Conservation (phyloP, 192 early-diverging fungal species). For the Diversispora epigaea region DNA sequence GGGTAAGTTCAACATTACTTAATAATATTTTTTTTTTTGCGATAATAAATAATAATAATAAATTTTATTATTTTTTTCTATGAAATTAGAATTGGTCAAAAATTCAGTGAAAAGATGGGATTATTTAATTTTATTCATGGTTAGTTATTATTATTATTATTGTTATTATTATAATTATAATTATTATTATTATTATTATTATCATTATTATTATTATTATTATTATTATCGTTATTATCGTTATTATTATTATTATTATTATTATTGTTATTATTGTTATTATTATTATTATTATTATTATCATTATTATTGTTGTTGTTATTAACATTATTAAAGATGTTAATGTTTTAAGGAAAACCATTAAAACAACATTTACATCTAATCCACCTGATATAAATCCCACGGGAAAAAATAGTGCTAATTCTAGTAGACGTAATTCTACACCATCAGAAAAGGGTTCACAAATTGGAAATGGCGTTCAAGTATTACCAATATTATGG, state of each 20-base stretch:
- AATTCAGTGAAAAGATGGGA: slow-evolving; percentile 69
- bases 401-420: neutral
- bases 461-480: slow-evolving; percentile 53
- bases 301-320: neutral
- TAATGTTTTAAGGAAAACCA: slow-evolving; percentile 63
- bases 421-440: neutral
- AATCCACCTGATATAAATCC: slow-evolving; percentile 26
- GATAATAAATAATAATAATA: neutral
- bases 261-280: neutral
- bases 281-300: neutral
- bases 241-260: neutral
- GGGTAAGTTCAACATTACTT: slow-evolving; percentile 45
- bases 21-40: neutral
- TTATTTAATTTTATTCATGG: slow-evolving; percentile 65
- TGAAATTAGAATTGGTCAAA: slow-evolving; percentile 69
- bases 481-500: slow-evolving; percentile 84
- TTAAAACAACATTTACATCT: slow-evolving; percentile 54
- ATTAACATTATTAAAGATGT: slow-evolving; percentile 53
- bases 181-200: neutral
- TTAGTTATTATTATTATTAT: slow-evolving; percentile 11
- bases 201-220: neutral
- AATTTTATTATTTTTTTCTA: slow-evolving; percentile 8
- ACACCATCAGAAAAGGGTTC: neutral
- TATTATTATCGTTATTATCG: too few species aligned
- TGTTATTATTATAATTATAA: neutral